Evolutionary conservation across 768 basidiomycete genomes (phyloP).

Genomic region (Auriculariales sp.): DNA sequence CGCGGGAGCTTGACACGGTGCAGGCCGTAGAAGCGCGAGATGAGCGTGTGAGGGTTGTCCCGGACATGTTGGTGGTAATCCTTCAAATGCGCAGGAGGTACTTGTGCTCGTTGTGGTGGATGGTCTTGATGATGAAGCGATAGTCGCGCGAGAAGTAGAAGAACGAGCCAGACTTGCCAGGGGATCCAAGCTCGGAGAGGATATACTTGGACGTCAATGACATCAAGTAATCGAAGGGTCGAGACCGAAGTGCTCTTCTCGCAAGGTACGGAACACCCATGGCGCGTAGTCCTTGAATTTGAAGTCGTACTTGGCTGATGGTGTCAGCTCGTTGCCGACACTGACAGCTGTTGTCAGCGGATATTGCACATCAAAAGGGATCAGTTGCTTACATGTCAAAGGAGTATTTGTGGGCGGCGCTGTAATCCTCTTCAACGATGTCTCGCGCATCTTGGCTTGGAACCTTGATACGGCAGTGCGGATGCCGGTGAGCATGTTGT

Average conservation of each 20-base stretch:
- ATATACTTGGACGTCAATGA: constrained; percentile 97
- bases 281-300: constrained; percentile 99
- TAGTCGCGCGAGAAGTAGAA: constrained; percentile 99
- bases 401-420: constrained; percentile 74
- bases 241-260: constrained; percentile 87
- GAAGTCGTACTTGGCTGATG: constrained; percentile 96
- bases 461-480: constrained; percentile 90
- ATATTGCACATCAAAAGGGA: constrained; percentile 93
- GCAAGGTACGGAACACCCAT: constrained; percentile 90
- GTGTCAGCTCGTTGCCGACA: constrained; percentile 96
- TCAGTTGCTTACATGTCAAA: constrained; percentile 82
- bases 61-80: constrained; percentile 77
- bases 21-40: constrained; percentile 91
- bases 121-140: constrained; percentile 99
- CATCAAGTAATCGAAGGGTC: constrained; percentile 94
- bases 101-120: constrained; percentile 86
- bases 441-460: constrained; percentile 89
- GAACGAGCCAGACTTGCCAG: constrained; percentile 96
- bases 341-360: no score
- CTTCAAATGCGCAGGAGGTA: constrained; percentile 77
- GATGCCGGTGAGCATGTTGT: constrained; percentile 99
- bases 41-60: constrained; percentile 81
- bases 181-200: constrained; percentile 91
- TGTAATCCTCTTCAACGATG: no score
- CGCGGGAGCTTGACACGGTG: constrained; percentile 93